Percentiles rank a stretch among this genome's conserved stretches.
Evolutionary conservation across 225 moss, liverwort and hornwort species (phyloP).

Genomic region (Lunularia cruciata): DNA sequence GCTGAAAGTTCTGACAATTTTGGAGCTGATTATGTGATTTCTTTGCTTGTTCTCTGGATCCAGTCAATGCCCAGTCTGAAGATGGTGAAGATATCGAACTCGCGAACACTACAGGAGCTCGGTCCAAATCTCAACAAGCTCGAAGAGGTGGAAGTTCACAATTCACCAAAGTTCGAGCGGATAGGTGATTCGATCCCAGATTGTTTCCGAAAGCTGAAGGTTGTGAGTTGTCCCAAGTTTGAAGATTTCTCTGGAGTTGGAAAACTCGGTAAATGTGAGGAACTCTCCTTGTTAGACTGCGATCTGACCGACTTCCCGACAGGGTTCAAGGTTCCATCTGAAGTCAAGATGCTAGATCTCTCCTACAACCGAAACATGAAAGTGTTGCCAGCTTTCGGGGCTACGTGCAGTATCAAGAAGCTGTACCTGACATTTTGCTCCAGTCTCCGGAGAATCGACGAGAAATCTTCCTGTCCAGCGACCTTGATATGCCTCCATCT

Average conservation of each 20-base stretch:
- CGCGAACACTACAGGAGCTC: background rate
- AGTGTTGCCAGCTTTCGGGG: background rate
- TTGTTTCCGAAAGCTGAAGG: background rate
- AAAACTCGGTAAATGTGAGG: background rate
- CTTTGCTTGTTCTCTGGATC: background rate
- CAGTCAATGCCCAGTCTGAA: slow-evolving; percentile 2
- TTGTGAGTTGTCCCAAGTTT: background rate
- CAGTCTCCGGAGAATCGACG: background rate
- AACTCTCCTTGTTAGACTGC: background rate
- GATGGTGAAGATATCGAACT: slow-evolving; percentile 11
- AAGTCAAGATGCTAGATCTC: slow-evolving; percentile 2
- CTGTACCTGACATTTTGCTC: background rate
- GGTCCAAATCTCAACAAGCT: background rate
- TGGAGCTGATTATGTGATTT: no score
- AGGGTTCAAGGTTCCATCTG: background rate
- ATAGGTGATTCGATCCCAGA: background rate
- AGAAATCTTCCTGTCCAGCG: no score
- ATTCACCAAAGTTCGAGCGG: background rate
- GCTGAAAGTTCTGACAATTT: no score
- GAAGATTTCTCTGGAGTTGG: background rate
- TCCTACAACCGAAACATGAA: background rate
- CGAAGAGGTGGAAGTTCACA: background rate
- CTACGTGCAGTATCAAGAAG: background rate
- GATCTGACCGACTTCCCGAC: background rate
- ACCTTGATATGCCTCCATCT: background rate